Percentiles rank a stretch among this genome's conserved stretches.
These are phyloP conservation scores for Trametes polyzona DNA, from an alignment of 1,284 basidiomycete species.

Conservation along the genomic window DNA sequence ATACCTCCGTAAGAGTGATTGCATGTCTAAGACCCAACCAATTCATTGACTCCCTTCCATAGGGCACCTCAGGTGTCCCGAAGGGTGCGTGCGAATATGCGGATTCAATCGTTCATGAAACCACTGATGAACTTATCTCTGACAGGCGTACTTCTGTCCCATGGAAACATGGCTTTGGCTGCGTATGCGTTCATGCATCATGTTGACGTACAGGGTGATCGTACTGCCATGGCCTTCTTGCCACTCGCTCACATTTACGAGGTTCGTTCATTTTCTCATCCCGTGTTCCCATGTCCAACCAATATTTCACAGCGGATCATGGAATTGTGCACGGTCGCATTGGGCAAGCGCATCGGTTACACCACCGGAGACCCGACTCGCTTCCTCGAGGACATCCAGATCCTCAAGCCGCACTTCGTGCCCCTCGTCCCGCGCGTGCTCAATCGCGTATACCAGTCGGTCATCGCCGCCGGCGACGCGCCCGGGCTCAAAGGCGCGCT, in stretches of 20 bases:
- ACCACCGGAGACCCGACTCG: slow-evolving; percentile 89
- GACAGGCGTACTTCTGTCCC: slow-evolving; percentile 79
- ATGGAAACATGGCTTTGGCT: slow-evolving; percentile 75
- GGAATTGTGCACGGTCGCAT: slow-evolving; percentile 57
- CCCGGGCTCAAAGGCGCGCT: slow-evolving; percentile 88
- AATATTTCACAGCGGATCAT: slow-evolving; percentile 54
- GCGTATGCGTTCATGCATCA: slow-evolving; percentile 68
- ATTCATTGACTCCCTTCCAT: neutral
- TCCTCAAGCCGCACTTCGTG: slow-evolving; percentile 85
- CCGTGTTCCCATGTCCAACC: neutral
- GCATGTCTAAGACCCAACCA: too few species aligned
- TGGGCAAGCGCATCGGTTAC: slow-evolving; percentile 84
- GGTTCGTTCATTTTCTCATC: slow-evolving; percentile 41
- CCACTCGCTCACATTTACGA: slow-evolving; percentile 92
- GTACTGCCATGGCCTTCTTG: slow-evolving; percentile 68
- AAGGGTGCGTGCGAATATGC: slow-evolving; percentile 66
- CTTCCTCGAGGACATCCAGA: slow-evolving; percentile 88
- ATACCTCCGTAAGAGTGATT: slow-evolving; percentile 72
- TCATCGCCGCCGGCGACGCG: slow-evolving; percentile 76
- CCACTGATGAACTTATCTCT: slow-evolving; percentile 16
- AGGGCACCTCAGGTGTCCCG: slow-evolving; percentile 81
- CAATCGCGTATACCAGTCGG: slow-evolving; percentile 83
- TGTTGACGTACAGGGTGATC: slow-evolving; percentile 47
- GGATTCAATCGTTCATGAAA: neutral
- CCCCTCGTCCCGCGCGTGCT: slow-evolving; percentile 86